Base-by-base conservation (phyloP, 1,139 yeast genomes). In the Hyphopichia wangnamkhiaoensis region DNA sequence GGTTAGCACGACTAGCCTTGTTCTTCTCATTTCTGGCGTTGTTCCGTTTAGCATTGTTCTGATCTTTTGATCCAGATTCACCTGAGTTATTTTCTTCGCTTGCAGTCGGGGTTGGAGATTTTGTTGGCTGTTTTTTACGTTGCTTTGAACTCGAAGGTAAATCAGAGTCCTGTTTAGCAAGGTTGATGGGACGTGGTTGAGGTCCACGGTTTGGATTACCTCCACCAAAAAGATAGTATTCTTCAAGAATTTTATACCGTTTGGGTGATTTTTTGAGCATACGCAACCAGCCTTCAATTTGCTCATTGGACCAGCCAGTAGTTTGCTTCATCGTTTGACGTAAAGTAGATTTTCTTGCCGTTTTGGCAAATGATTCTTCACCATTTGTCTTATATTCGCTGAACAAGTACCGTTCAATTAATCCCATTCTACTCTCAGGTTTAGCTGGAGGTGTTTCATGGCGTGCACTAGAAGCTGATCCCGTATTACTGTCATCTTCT, bases 261-360 rank as follows among this genome's bases (percentile, higher is more conserved):
- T 72, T 65, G 0, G 94, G 90, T 34, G 82, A 78, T 48, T 77
- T 78, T 36, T 77, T 73, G 25, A 90, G 59, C 84, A 86, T 84
- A 43, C 85, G 66, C 1, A 85, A 84, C 97, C 97, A 91, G 0
- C 96, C 96, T 66, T 91, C 97, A 34, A 91, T 79, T 58, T 89
- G 95, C 54, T 88, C 96, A 58, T 90, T 93, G 0, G 90, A 71
- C 96, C 95, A 87, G 1, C 69, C 69, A 0, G 83, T 76, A 28
- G 66, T 64, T 13, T 59, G 54, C 48, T 74, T 79, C 53, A 89
- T 62, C 17, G 72, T 76, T 21, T 65, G 63, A 41, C 97, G 71
- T 8, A 54, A 59, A 29, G 69, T 61, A 0, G 82, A 54, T 37
- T 81, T 79, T 42, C 96, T 68, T 5, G 68, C 59, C 0, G 63